Percentiles rank a stretch among this genome's conserved stretches.
Evolutionary conservation across 1,284 basidiomycete species (phyloP).

Genomic region (Moesziomyces sp.): DNA sequence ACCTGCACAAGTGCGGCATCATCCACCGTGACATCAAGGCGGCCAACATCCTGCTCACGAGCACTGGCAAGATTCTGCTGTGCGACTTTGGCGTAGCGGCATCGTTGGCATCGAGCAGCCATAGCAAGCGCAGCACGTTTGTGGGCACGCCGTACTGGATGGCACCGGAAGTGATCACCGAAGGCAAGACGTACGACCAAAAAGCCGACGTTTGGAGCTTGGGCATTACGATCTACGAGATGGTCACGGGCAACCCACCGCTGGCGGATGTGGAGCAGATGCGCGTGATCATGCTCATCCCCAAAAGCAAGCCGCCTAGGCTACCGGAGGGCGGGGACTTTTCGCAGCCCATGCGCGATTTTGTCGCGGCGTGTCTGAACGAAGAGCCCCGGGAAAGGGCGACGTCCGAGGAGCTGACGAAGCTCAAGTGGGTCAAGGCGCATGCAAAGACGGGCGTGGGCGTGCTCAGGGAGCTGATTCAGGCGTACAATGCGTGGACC

Average conservation of each 20-base stretch:
- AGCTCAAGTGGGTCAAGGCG: conserved; percentile 92
- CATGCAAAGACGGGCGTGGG: conserved; percentile 74
- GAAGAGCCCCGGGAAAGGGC: conserved; percentile 84
- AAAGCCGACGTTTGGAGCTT: conserved; percentile 59
- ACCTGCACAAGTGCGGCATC: conserved; percentile 52
- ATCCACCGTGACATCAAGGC: conserved; percentile 59
- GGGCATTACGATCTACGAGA: conserved; percentile 57
- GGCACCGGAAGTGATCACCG: conserved; percentile 67
- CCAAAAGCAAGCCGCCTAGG: conserved; percentile 84
- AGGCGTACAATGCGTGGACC: conserved; percentile 80
- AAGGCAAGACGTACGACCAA: conserved; percentile 66
- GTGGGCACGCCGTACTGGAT: conserved; percentile 63
- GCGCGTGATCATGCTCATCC: conserved; percentile 90
- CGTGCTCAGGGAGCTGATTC: conserved; percentile 84
- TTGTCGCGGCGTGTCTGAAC: conserved; percentile 84
- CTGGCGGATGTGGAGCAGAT: conserved; percentile 74
- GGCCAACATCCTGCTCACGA: conserved; percentile 57
- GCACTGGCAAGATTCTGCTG: conserved; percentile 40
- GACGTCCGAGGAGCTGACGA: conserved; percentile 86
- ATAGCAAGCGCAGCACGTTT: conserved; percentile 65
- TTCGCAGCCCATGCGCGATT: conserved; percentile 86
- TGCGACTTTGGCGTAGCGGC: conserved; percentile 73
- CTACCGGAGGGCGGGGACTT: conserved; percentile 80
- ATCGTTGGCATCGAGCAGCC: conserved; percentile 79
- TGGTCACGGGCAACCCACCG: conserved; percentile 56